Base-by-base conservation (phyloP, 495 filamentous ascomycete species). In the Copromyces sp. region DNA sequence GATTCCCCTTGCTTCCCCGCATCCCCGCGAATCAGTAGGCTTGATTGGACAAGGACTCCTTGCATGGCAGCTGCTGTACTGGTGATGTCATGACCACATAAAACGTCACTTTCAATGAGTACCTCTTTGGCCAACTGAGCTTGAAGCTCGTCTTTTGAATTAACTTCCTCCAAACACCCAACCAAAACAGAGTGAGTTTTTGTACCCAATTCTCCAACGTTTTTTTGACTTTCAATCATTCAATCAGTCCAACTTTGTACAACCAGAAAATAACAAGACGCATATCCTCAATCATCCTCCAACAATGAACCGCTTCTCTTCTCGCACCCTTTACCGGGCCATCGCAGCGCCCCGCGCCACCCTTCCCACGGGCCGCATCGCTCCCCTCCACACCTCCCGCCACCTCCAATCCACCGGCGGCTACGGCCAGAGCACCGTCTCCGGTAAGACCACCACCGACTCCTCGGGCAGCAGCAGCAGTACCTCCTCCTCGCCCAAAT, bases 391-490 rank as follows among this genome's bases (percentile, higher is more conserved):
- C 59, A 37, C 39, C 68, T 6, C 6, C 65, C 32, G 37, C 24
- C 5, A 65, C 32, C 24, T 70, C 9, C 69, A 68, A 8, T 32
- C 14, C 42, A 37, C 69, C 65, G 47, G 61, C 61, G 73, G 39
- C 41, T 35, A 32, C 32, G 39, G 68, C n/a, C 37, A 70, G 47
- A 72, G 65, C 9, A 68, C 71, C 0, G 74, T 75, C 2, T 53
- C 75, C n/a, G 75, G 75, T 39, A 79, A 82, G 38, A 65, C 77
- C 2, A 77, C 83, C 72, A 83, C 85, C 44, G 74, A 78, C 7
- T 75, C 84, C 39, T 82, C 80, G 68, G 82, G 83, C 69, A 71
- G 35, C 38, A 32, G 3, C 35, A 20, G 59, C 39, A 32, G 69
- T 59, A 71, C 73, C 2, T 44, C 72, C 2, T 75, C 75, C 1